Base-by-base conservation (phyloP, 495 filamentous ascomycete species). In the Platismatia glauca region DNA sequence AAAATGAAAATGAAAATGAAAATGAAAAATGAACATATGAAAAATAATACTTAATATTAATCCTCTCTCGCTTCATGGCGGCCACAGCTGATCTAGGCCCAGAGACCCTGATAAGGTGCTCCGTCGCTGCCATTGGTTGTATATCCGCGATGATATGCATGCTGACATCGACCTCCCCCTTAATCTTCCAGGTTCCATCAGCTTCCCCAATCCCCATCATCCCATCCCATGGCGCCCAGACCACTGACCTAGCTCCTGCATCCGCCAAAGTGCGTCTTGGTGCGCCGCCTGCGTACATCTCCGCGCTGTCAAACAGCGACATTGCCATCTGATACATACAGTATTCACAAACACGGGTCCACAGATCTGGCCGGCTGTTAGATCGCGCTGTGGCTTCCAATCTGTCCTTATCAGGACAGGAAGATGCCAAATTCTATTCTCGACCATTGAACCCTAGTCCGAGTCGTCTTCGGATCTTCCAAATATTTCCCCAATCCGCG, bases 401-500 rank as follows among this genome's bases (percentile, higher is more conserved):
- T 15, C 5, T 46, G n/a, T 18, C 41, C 55, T 60, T 55, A 60
- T 64, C 57, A 64, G 62, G 57, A 27, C 46, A 24, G 29, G 34
- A 27, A 15, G 20, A 53, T n/a, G 29, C 33, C 50, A 53, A 53
- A 52, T 31, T 62, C 41, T 24, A 58, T n/a, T 15, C 33, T 24
- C 61, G 31, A 57, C 55, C 15, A 46, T 31, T 12, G 6, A 37
- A 57, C 16, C 34, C 12, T 63, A 50, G 50, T 52, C 27, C 15
- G 29, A 3, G 1, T 18, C 29, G n/a, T 50, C 29, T 33, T 31
- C 31, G 31, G 57, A 64, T 55, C 57, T 44, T 38, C 65, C 48
- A 52, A 18, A 53, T 12, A 24, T 20, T 67, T 60, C 15, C 61
- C 65, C 6, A 57, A 63, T 68, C 66, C 66, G 66, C 66, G 66